Percentiles rank a stretch among this genome's conserved stretches.
Evolutionary conservation across 2,329 filamentous ascomycete species (phyloP).

Genomic region (Clonostachys sp.): DNA sequence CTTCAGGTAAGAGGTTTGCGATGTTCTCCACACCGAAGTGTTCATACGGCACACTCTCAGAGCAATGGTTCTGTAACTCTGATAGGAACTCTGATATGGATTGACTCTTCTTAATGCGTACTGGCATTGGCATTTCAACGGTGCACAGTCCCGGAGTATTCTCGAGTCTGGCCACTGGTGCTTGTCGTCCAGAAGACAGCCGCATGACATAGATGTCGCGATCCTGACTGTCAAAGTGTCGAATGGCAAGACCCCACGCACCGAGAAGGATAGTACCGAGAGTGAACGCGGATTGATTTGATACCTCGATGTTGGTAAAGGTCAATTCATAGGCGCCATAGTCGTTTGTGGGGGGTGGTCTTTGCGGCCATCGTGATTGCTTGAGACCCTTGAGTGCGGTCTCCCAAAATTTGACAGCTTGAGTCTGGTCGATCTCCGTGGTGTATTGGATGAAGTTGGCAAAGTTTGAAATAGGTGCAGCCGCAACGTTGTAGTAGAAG

Average conservation of each 20-base stretch:
- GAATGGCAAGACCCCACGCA: slow-evolving; percentile 3
- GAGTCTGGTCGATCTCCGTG: neutral
- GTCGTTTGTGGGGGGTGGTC: neutral
- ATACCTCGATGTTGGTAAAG: too few relatives aligned
- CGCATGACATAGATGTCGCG: neutral
- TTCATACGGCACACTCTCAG: neutral
- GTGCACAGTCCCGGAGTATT: slow-evolving; percentile 6
- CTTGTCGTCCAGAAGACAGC: slow-evolving; percentile 1
- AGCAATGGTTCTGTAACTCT: slow-evolving; percentile 4
- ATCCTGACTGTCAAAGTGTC: neutral
- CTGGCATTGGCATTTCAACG: slow-evolving; percentile 6
- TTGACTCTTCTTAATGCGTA: slow-evolving; percentile 2
- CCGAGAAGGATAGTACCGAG: neutral
- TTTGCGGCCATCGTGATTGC: neutral
- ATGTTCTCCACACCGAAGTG: neutral
- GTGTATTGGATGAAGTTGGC: slow-evolving; percentile 1
- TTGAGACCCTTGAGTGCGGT: neutral
- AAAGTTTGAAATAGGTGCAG: slow-evolving; percentile 5
- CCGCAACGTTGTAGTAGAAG: slow-evolving; percentile 1
- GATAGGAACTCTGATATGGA: slow-evolving; percentile 7
- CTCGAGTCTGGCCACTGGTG: neutral
- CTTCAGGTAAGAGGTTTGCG: slow-evolving; percentile 1
- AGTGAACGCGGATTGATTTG: neutral
- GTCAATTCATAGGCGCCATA: neutral
- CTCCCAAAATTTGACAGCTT: neutral